Percentiles rank a stretch among this genome's conserved stretches.
These are phyloP conservation scores for Podaxis mareebaensis DNA, from an alignment of 768 basidiomycete species.

Conservation along the genomic window DNA sequence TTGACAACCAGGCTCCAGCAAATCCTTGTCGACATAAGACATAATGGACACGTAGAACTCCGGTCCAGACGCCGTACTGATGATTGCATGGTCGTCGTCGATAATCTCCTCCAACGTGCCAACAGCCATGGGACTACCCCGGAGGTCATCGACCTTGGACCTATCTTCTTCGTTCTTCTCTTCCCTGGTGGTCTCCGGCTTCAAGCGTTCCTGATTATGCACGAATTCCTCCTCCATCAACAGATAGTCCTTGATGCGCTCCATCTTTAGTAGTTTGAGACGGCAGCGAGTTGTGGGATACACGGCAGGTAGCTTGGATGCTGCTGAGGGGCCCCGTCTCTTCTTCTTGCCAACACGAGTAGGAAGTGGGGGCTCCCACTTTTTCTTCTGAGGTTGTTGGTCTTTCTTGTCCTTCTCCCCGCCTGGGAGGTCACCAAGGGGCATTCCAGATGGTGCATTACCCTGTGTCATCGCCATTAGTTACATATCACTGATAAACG, in stretches of 20 bases:
- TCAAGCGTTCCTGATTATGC: slow-evolving; percentile 87
- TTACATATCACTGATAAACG: background rate
- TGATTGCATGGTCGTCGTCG: slow-evolving; percentile 99
- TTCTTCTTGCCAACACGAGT: slow-evolving; percentile 98
- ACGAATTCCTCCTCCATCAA: slow-evolving; percentile 95
- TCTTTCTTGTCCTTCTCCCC: slow-evolving; percentile 44
- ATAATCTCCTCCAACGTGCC: slow-evolving; percentile 98
- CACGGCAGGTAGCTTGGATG: slow-evolving; percentile 89
- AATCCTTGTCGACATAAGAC: slow-evolving; percentile 97
- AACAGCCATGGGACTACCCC: slow-evolving; percentile 97
- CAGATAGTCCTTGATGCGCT: slow-evolving; percentile 97
- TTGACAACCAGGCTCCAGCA: slow-evolving; percentile 94
- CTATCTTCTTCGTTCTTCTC: slow-evolving; percentile 96
- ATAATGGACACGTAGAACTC: slow-evolving; percentile 98
- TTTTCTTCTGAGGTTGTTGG: slow-evolving; percentile 72
- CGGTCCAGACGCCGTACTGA: slow-evolving; percentile 91
- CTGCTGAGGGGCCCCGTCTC: slow-evolving; percentile 86
- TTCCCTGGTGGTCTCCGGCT: slow-evolving; percentile 84
- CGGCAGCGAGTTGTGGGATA: slow-evolving; percentile 95
- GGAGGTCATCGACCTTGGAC: slow-evolving; percentile 89
- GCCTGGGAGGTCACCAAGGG: slow-evolving; percentile 35
- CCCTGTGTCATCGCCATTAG: slow-evolving; percentile 45
- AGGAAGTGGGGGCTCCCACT: slow-evolving; percentile 98
- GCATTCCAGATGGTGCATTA: slow-evolving; percentile 67
- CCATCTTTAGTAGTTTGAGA: slow-evolving; percentile 92